Percentiles rank a stretch among this genome's conserved stretches.
These are phyloP conservation scores for Macrocybe gigantea DNA, from an alignment of 768 basidiomycete species.

Conservation along the genomic window DNA sequence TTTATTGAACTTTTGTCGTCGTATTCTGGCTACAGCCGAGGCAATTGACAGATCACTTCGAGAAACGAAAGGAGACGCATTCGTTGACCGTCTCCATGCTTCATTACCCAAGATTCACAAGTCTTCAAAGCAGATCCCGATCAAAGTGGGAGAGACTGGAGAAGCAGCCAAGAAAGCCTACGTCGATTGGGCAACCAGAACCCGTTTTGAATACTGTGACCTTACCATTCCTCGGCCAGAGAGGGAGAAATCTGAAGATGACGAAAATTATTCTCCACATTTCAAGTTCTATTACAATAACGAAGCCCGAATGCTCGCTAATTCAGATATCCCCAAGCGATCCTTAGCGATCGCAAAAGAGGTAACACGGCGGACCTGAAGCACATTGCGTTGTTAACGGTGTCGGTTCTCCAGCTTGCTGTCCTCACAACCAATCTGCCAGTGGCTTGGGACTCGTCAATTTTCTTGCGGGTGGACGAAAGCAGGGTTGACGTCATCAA, in stretches of 20 bases:
- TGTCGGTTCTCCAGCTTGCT: slow-evolving; percentile 57
- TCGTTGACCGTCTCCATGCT: slow-evolving; percentile 72
- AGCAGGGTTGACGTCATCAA: slow-evolving; percentile 89
- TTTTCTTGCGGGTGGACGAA: slow-evolving; percentile 92
- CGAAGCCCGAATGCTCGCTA: slow-evolving; percentile 79
- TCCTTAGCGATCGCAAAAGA: slow-evolving; percentile 95
- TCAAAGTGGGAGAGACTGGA: slow-evolving; percentile 55
- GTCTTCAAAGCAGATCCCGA: slow-evolving; percentile 31
- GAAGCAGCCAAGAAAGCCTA: slow-evolving; percentile 68
- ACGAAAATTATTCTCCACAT: slow-evolving; percentile 54
- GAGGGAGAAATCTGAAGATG: slow-evolving; percentile 19
- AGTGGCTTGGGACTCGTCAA: slow-evolving; percentile 91
- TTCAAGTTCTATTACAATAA: slow-evolving; percentile 81
- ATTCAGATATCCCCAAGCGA: slow-evolving; percentile 84
- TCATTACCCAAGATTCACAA: slow-evolving; percentile 70
- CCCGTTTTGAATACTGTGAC: slow-evolving; percentile 91
- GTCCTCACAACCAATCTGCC: slow-evolving; percentile 91
- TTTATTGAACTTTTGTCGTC: slow-evolving; percentile 75
- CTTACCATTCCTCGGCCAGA: slow-evolving; percentile 43
- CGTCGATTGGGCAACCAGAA: slow-evolving; percentile 75
- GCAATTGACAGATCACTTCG: slow-evolving; percentile 85
- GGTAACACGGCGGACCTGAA: slow-evolving; percentile 28
- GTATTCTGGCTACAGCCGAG: slow-evolving; percentile 75
- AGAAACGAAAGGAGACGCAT: slow-evolving; percentile 86
- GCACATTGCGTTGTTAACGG: too few species aligned